Evolutionary conservation across 129 eudicot species (phyloP).

Genomic region (Pittosporum tobira): DNA sequence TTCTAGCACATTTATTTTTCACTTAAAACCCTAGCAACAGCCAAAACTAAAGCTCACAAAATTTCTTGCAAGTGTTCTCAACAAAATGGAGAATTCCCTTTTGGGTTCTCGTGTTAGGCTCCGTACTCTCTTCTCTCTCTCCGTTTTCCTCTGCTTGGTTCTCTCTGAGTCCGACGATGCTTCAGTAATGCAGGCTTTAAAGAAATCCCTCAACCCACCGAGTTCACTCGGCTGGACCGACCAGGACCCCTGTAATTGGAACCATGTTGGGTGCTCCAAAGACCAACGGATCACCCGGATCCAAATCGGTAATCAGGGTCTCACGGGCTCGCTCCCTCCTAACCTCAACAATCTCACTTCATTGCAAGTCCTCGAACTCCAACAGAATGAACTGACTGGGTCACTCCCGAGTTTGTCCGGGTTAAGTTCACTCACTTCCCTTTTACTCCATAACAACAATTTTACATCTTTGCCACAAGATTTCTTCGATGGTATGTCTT

Average conservation of each 20-base stretch:
- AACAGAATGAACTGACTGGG: slow-evolving; percentile 35
- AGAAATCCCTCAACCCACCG: slow-evolving; percentile 26
- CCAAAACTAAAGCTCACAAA: background rate
- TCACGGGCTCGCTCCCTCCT: slow-evolving; percentile 42
- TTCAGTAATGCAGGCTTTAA: slow-evolving; percentile 38
- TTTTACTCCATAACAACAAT: slow-evolving; percentile 28
- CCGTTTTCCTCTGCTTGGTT: background rate
- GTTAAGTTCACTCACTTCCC: slow-evolving; percentile 33
- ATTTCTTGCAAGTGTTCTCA: background rate
- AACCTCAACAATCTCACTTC: slow-evolving; percentile 24
- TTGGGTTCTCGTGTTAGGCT: slow-evolving; percentile 22
- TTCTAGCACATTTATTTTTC: too few species aligned
- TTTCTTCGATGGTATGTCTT: slow-evolving; percentile 17
- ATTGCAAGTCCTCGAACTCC: slow-evolving; percentile 32
- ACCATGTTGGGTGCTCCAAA: slow-evolving; percentile 30
- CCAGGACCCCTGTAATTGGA: slow-evolving; percentile 60
- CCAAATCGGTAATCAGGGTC: slow-evolving; percentile 51
- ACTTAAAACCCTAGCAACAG: background rate
- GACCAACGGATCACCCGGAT: slow-evolving; percentile 67
- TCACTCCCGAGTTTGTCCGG: slow-evolving; percentile 43
- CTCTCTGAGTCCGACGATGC: slow-evolving; percentile 43
- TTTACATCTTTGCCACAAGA: slow-evolving; percentile 28
- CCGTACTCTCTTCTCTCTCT: slow-evolving; percentile 8
- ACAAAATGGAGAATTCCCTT: slow-evolving; percentile 26
- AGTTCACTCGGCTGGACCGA: slow-evolving; percentile 48